Percentiles rank a stretch among this genome's conserved stretches.
Conservation (phyloP, 495 filamentous ascomycete species). For the Penicillium simplicissimum region DNA sequence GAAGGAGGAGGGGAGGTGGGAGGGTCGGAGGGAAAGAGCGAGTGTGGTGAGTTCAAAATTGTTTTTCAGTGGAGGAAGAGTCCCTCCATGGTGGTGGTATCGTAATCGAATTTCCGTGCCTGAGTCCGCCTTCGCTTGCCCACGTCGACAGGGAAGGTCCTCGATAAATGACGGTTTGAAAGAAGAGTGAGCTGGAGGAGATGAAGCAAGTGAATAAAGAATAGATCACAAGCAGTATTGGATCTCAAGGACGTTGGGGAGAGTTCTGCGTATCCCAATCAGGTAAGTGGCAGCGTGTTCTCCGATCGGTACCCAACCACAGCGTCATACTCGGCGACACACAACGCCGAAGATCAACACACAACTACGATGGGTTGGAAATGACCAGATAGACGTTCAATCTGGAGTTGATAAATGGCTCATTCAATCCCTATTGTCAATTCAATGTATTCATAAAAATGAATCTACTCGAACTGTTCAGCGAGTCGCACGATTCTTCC, state of each 20-base stretch:
- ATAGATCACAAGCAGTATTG: not conserved
- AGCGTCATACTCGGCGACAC: not conserved
- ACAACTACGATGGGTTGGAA: too few relatives aligned
- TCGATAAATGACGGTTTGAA: not conserved
- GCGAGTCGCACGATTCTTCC: not conserved
- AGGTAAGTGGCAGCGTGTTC: conserved; percentile 18
- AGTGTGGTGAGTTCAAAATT: conserved; percentile 35
- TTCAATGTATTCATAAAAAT: not conserved
- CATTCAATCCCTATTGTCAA: too few relatives aligned
- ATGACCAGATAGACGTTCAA: too few relatives aligned
- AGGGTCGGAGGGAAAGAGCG: conserved; percentile 13
- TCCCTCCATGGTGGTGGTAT: conserved; percentile 24
- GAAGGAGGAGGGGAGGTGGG: conserved; percentile 17
- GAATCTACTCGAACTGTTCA: not conserved
- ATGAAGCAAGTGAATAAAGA: conserved; percentile 3
- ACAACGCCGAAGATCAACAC: not conserved
- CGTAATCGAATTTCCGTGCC: conserved; percentile 33
- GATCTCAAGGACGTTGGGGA: conserved; percentile 1
- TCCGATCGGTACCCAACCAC: conserved; percentile 4
- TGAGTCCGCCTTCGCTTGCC: conserved; percentile 28
- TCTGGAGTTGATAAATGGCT: not conserved
- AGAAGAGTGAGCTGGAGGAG: not conserved
- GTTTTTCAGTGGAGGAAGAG: conserved; percentile 34
- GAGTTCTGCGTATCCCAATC: conserved; percentile 9
- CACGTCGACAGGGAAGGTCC: not conserved